These are phyloP conservation scores for Dioscorea cayenensis DNA, from an alignment of 116 monocot species.

Conservation along the genomic window DNA sequence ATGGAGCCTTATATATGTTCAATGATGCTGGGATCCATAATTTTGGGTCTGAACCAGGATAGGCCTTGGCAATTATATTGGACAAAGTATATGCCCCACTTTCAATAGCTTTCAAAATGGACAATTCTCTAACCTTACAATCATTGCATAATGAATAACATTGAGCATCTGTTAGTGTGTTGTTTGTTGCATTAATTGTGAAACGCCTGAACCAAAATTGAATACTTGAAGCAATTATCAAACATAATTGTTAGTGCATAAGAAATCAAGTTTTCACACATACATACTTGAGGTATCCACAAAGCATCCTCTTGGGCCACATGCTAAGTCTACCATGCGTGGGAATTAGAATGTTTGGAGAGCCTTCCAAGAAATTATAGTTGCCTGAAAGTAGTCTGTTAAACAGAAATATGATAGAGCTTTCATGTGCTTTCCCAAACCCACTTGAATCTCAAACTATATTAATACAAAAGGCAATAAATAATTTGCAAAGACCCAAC, in stretches of 20 bases:
- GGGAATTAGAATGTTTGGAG: conserved; percentile 84
- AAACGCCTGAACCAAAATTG: no score
- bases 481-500: no score
- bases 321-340: conserved; percentile 98
- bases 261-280: not conserved
- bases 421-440: not conserved
- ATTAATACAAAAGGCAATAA: no score
- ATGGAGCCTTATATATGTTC: conserved; percentile 90
- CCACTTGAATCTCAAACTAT: no score
- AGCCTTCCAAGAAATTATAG: conserved; percentile 82
- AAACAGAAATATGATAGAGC: not conserved
- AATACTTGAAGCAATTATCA: no score
- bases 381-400: conserved; percentile 73
- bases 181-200: not conserved
- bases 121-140: conserved; percentile 64
- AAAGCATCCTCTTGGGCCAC: conserved; percentile 93
- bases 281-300: conserved; percentile 90
- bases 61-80: conserved; percentile 57
- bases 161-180: not conserved
- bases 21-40: conserved; percentile 86
- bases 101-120: conserved; percentile 67
- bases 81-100: conserved; percentile 62
- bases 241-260: no score
- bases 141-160: conserved; percentile 39
- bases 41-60: conserved; percentile 56